phyloP scores from a whole-genome alignment of 805 yeast species.

The Wickerhamomyces silvicola region DNA sequence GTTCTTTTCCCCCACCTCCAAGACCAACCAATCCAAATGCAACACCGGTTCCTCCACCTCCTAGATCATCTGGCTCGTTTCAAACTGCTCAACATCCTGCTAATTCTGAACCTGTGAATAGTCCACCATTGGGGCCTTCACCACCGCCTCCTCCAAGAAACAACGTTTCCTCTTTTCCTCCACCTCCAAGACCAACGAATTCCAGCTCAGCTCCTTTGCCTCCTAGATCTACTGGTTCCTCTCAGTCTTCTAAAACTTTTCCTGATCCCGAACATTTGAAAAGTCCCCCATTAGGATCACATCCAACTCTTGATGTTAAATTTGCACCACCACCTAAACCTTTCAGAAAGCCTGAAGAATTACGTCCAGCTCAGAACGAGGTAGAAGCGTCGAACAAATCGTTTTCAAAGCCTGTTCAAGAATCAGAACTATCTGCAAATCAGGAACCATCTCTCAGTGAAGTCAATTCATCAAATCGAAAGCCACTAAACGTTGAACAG shows the following conservation, averaged over 20 bases:
- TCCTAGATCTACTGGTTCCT: background rate
- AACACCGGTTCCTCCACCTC: conserved; percentile 1
- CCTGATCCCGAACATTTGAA: background rate
- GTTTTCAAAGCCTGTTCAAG: no score
- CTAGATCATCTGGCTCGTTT: background rate
- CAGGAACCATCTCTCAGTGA: no score
- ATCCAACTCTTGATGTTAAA: conserved; percentile 9
- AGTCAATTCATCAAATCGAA: no score
- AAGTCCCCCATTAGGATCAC: background rate
- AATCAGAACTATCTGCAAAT: no score
- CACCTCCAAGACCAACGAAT: background rate
- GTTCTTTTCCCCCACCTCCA: background rate
- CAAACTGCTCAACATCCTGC: conserved; percentile 1
- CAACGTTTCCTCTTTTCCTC: background rate
- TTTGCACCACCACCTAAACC: conserved; percentile 32
- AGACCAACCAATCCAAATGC: no score
- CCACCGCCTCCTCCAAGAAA: conserved; percentile 2
- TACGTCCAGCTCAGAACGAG: background rate
- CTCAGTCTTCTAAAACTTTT: background rate
- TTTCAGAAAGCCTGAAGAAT: no score
- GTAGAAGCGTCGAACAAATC: no score
- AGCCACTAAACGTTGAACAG: no score
- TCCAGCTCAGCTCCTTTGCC: conserved; percentile 2
- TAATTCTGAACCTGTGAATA: no score
- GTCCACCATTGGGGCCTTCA: conserved; percentile 3